phyloP scores from a whole-genome alignment of 345 rosid genomes.

The Brassica cretica region DNA sequence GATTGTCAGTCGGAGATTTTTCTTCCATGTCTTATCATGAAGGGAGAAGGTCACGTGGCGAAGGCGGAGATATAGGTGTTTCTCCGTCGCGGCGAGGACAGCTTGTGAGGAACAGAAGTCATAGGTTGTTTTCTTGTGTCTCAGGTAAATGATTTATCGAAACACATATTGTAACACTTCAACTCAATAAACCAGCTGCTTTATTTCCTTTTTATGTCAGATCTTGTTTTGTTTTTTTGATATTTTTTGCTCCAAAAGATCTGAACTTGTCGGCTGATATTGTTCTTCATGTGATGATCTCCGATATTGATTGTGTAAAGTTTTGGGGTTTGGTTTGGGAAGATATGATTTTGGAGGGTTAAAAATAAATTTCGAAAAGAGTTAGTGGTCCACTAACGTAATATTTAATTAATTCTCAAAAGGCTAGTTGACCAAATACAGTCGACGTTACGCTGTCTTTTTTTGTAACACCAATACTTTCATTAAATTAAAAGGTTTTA shows the following conservation, averaged over 20 bases:
- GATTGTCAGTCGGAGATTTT: slow-evolving; percentile 31
- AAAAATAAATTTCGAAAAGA: background rate
- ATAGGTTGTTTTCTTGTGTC: slow-evolving; percentile 61
- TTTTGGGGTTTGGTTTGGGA: background rate
- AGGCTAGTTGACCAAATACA: slow-evolving; percentile 7
- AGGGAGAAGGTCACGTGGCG: slow-evolving; percentile 23
- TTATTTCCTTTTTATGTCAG: background rate
- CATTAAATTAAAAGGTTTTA: too few species aligned
- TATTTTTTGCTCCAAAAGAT: slow-evolving; percentile 1
- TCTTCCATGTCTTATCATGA: slow-evolving; percentile 33
- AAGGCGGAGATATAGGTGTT: background rate
- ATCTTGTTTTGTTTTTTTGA: background rate
- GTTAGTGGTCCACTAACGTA: background rate
- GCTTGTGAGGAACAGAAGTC: slow-evolving; percentile 63
- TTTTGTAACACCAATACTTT: too few species aligned
- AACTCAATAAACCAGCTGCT: background rate
- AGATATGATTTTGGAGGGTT: slow-evolving; percentile 1
- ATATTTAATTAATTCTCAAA: background rate
- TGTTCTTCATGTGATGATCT: slow-evolving; percentile 4
- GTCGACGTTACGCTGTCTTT: slow-evolving; percentile 21
- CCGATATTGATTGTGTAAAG: slow-evolving; percentile 9
- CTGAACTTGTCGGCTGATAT: slow-evolving; percentile 9
- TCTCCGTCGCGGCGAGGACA: slow-evolving; percentile 36
- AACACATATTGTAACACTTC: background rate
- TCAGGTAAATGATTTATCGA: slow-evolving; percentile 31